A percentile compares a stretch with the other conserved stretches of the same genome.
These are phyloP conservation scores for Aspergillus biplanus DNA, from an alignment of 495 filamentous ascomycete species.

Conservation along the genomic window DNA sequence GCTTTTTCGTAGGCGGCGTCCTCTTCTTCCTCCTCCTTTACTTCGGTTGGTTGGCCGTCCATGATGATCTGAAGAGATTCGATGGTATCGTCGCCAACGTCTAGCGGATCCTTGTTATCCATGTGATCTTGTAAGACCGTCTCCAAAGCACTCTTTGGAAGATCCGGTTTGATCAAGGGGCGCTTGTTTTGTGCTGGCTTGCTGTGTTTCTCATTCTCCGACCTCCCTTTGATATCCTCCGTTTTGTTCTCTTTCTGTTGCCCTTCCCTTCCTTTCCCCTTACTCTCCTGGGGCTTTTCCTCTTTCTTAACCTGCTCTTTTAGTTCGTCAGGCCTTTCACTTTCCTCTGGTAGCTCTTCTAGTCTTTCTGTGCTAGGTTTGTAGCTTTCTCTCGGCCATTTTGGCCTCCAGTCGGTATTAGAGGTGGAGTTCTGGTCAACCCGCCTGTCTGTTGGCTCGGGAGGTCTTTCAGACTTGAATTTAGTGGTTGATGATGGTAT, in stretches of 20 bases:
- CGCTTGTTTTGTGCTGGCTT: constrained; percentile 27
- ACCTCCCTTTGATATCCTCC: not conserved
- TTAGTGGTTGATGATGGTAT: constrained; percentile 20
- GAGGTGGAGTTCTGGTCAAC: not conserved
- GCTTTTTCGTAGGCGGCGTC: constrained; percentile 42
- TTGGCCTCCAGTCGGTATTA: not conserved
- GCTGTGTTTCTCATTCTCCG: constrained; percentile 17
- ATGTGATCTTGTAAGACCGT: constrained; percentile 58
- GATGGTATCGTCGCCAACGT: constrained; percentile 63
- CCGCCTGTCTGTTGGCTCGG: not conserved
- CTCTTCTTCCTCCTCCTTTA: constrained; percentile 42
- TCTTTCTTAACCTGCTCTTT: constrained; percentile 1
- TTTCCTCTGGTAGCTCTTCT: constrained; percentile 8
- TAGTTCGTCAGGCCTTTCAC: not conserved
- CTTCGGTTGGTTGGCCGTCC: constrained; percentile 36
- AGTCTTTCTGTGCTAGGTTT: not conserved
- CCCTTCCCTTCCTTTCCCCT: not conserved
- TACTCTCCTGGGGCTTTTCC: constrained; percentile 16
- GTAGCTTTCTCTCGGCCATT: not conserved
- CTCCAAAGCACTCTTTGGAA: constrained; percentile 54
- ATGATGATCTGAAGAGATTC: constrained; percentile 64
- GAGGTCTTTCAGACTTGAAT: not conserved
- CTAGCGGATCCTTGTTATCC: constrained; percentile 45
- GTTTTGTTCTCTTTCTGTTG: constrained; percentile 3
- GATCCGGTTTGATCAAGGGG: constrained; percentile 41